Conservation (phyloP, 1,284 basidiomycete genomes). For the Cryptococcus sp. region DNA sequence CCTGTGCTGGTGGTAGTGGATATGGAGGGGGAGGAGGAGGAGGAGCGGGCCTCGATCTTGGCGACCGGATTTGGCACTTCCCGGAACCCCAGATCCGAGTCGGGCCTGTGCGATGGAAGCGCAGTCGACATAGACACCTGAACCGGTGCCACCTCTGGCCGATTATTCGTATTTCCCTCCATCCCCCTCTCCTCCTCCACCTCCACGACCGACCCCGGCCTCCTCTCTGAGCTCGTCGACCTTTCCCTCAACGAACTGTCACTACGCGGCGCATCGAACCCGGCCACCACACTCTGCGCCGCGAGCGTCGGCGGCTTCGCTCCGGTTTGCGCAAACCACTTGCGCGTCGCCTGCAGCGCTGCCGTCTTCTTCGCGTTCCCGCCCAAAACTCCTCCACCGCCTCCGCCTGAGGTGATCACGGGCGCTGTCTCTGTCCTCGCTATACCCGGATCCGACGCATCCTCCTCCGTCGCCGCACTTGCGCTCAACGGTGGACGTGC, state of each 20-base stretch:
- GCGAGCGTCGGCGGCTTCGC: conserved; percentile 10
- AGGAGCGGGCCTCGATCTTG: not conserved
- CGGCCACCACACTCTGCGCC: conserved; percentile 6
- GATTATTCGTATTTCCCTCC: conserved; percentile 1
- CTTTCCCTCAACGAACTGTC: conserved; percentile 1
- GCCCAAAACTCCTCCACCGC: not conserved
- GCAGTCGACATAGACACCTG: conserved; percentile 9
- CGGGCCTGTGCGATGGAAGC: not conserved
- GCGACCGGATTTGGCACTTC: not conserved
- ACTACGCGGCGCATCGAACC: not conserved
- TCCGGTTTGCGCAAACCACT: conserved; percentile 29
- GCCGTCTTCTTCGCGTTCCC: conserved; percentile 9
- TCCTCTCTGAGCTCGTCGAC: conserved; percentile 2
- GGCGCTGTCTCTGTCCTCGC: conserved; percentile 26
- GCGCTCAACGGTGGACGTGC: not conserved
- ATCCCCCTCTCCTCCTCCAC: too few relatives aligned
- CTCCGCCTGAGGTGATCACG: conserved; percentile 1
- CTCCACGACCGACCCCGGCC: too few relatives aligned
- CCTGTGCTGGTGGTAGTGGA: not conserved
- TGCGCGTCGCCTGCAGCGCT: conserved; percentile 22
- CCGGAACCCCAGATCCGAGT: not conserved
- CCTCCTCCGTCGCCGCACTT: conserved; percentile 1
- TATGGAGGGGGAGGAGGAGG: not conserved
- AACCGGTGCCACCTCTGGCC: conserved; percentile 10
- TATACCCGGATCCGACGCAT: conserved; percentile 9